Percentiles rank a stretch among this genome's conserved stretches.
Conservation (phyloP, 192 early-diverging fungal species). For the Coemansia sp. region DNA sequence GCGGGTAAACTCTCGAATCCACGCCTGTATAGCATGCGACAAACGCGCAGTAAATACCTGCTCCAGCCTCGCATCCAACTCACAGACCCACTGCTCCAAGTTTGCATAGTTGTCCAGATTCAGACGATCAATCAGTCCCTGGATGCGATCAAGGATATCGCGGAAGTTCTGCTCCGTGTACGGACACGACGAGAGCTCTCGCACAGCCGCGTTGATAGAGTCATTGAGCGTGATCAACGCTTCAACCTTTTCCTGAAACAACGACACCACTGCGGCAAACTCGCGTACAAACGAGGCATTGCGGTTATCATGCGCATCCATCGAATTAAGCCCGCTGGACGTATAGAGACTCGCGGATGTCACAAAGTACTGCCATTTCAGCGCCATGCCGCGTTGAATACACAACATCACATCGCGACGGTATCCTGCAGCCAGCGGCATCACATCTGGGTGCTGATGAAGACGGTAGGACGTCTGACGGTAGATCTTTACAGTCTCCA, state of each 20-base stretch:
- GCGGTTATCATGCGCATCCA: constrained; percentile 75
- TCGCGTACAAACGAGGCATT: constrained; percentile 94
- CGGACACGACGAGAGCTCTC: constrained; percentile 78
- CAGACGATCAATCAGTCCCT: constrained; percentile 87
- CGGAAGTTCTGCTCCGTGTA: constrained; percentile 71
- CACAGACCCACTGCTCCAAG: constrained; percentile 82
- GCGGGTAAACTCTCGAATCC: constrained; percentile 68
- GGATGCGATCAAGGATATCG: constrained; percentile 75
- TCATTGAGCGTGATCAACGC: constrained; percentile 78
- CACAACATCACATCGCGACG: constrained; percentile 89
- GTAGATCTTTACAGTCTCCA: constrained; percentile 93
- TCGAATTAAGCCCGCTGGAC: constrained; percentile 37
- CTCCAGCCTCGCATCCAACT: constrained; percentile 81
- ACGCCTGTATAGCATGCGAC: constrained; percentile 71
- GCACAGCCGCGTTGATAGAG: constrained; percentile 76
- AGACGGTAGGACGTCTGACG: constrained; percentile 80
- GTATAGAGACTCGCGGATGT: constrained; percentile 54
- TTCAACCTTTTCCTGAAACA: constrained; percentile 96
- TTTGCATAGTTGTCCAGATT: constrained; percentile 96
- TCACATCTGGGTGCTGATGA: constrained; percentile 70
- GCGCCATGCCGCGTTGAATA: constrained; percentile 70
- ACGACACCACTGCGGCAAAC: constrained; percentile 82
- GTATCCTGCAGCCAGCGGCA: constrained; percentile 86
- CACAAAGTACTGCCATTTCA: constrained; percentile 95
- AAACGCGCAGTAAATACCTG: constrained; percentile 71